Conservation (phyloP, 2,329 filamentous ascomycete species). For the Lachnellula suecica region DNA sequence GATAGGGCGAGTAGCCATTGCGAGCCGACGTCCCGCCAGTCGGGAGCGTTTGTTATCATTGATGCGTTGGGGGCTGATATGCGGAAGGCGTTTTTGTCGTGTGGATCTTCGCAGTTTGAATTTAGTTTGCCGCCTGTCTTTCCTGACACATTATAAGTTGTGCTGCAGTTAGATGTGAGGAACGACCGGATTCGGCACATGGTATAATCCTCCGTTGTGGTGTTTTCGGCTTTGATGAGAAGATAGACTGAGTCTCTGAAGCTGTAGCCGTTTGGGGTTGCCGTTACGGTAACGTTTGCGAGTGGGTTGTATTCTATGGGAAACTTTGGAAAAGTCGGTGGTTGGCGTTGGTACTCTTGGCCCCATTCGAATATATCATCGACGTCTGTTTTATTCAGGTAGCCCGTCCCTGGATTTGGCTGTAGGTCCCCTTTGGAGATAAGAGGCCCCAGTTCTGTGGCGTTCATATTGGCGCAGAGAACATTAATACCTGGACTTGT, state of each 20-base stretch:
- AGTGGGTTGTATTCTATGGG: conserved; percentile 68
- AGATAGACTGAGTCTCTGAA: conserved; percentile 59
- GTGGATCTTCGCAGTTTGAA: conserved; percentile 58
- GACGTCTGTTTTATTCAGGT: conserved; percentile 56
- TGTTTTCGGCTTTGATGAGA: conserved; percentile 49
- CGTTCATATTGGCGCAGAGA: conserved; percentile 66
- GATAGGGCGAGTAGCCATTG: conserved; percentile 56
- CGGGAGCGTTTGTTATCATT: conserved; percentile 34
- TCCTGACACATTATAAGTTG: conserved; percentile 55
- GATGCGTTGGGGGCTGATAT: conserved; percentile 37
- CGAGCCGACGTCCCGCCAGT: conserved; percentile 56
- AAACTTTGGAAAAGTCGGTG: conserved; percentile 53
- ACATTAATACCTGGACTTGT: conserved; percentile 71
- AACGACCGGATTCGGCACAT: conserved; percentile 68
- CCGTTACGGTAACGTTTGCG: conserved; percentile 48
- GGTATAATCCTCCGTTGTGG: conserved; percentile 49
- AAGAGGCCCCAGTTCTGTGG: conserved; percentile 59
- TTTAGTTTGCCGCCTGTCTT: conserved; percentile 57
- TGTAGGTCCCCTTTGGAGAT: conserved; percentile 54
- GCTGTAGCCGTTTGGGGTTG: conserved; percentile 23
- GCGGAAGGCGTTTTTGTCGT: conserved; percentile 55
- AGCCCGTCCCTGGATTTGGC: conserved; percentile 33
- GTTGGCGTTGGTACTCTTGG: conserved; percentile 45
- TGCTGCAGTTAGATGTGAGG: conserved; percentile 65
- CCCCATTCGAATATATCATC: conserved; percentile 74